Evolutionary conservation across 768 basidiomycete genomes (phyloP).

Genomic region (Kwoniella newhampshirensis): DNA sequence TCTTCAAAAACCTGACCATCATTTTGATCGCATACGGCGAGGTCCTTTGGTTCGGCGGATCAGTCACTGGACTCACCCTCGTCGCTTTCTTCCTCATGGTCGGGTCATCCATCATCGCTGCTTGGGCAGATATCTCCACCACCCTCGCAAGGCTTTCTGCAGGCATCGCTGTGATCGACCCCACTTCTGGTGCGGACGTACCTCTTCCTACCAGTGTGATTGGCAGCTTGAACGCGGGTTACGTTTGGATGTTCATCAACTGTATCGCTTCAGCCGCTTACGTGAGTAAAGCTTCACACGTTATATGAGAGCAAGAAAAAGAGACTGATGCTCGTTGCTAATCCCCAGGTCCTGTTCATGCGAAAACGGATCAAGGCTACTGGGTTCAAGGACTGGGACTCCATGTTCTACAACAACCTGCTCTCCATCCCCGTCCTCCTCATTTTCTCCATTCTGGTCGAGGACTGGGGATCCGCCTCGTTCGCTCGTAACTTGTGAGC

Average conservation of each 20-base stretch:
- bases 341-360: slow-evolving; percentile 81
- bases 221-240: slow-evolving; percentile 70
- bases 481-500: slow-evolving; percentile 84
- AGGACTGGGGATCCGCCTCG: slow-evolving; percentile 83
- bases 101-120: slow-evolving; percentile 90
- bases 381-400: slow-evolving; percentile 96
- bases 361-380: slow-evolving; percentile 92
- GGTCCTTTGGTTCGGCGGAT: slow-evolving; percentile 91
- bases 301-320: too few species aligned
- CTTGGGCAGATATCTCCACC: slow-evolving; percentile 80
- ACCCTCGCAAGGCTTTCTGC: slow-evolving; percentile 49
- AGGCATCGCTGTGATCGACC: slow-evolving; percentile 43
- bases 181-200: slow-evolving; percentile 48
- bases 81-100: slow-evolving; percentile 93
- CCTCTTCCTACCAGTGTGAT: slow-evolving; percentile 49
- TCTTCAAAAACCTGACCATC: slow-evolving; percentile 99
- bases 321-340: too few species aligned
- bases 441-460: slow-evolving; percentile 75
- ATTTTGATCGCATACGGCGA: slow-evolving; percentile 96
- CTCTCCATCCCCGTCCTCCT: slow-evolving; percentile 87
- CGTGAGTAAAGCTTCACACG: slow-evolving; percentile 59
- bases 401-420: slow-evolving; percentile 98
- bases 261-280: slow-evolving; percentile 87
- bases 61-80: slow-evolving; percentile 81
- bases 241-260: slow-evolving; percentile 95